Evolutionary conservation across 1,284 basidiomycete species (phyloP), one percentile per base, ranked within the genome.

Genomic region (Cryptococcus jaspeensis): DNA sequence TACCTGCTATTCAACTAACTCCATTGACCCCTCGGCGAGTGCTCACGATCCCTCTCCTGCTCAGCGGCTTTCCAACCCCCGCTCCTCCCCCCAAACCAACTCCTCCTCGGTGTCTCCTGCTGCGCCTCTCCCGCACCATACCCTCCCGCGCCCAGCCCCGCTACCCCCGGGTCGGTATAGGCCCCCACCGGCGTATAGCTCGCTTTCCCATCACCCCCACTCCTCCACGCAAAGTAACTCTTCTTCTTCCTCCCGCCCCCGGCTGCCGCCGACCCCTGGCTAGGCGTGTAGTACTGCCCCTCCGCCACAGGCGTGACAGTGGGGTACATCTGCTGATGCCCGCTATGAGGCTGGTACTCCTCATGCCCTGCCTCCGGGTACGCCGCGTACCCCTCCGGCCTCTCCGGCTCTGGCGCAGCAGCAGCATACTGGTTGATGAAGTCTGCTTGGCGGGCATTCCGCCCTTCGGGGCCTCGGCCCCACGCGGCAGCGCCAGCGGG

Each of bases 241-340:
- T 61, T 61, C 49, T 61, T 61, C 46, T 61, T 52, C 12, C 37
- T 32, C 6, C 36, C 46, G 32, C 28, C 5, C 5, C 28, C 28
- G 9, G 4, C 48, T 16, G 18, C 41, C 18, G 48, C 22, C 13
- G 48, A 13, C 12, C 28, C 28, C 28, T 35, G 48, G 13, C 18
- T 38, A 13, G n/a, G 32, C 35, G 48, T 20, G 11, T 20, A 11
- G 3, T 50, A 37, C 11, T 22, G 35, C 5, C n/a, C 28, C 11
- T 20, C 9, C 4, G 12, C 20, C 12, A 38, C n/a, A 16, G 20
- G 9, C 5, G 48, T 11, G 5, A 50, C 35, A 8, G 35, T 18
- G 23, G 48, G 20, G 15, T 37, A 50, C 28, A 36, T 50, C 37
- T 50, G 37, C 20, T 15, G 28, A 32, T 32, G 28, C 28, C 28